Conservation (phyloP, 495 filamentous ascomycete species). For the Xylaria grammica region DNA sequence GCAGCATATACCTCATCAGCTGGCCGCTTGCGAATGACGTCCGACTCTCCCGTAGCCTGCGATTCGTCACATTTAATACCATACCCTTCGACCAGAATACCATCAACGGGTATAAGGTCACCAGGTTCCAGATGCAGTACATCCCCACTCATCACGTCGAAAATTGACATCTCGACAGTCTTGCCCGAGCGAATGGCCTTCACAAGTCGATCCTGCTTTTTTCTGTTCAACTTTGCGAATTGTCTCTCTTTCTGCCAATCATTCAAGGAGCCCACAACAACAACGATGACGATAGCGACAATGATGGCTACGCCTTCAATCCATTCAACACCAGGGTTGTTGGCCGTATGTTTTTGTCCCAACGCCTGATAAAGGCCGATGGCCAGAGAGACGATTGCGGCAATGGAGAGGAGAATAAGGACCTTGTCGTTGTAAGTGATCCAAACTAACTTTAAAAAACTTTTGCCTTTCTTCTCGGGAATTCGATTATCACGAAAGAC, state of each 20-base stretch:
- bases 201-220: slow-evolving; percentile 81
- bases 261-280: slow-evolving; percentile 74
- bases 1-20: slow-evolving; percentile 80
- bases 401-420: slow-evolving; percentile 73
- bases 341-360: slow-evolving; percentile 47
- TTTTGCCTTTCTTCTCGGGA: slow-evolving; percentile 75
- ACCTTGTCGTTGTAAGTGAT: slow-evolving; percentile 88
- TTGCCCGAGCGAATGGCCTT: slow-evolving; percentile 79
- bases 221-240: slow-evolving; percentile 77
- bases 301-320: slow-evolving; percentile 81
- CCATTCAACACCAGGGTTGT: slow-evolving; percentile 67
- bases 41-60: slow-evolving; percentile 84
- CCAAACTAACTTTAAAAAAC: slow-evolving; percentile 77
- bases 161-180: slow-evolving; percentile 71
- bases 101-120: slow-evolving; percentile 78
- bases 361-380: slow-evolving; percentile 74
- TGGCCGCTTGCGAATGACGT: slow-evolving; percentile 72
- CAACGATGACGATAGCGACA: slow-evolving; percentile 76
- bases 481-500: slow-evolving; percentile 74
- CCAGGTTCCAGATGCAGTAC: slow-evolving; percentile 76
- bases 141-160: slow-evolving; percentile 74
- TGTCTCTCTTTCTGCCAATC: slow-evolving; percentile 82
- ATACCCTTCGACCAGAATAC: slow-evolving; percentile 72
- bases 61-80: slow-evolving; percentile 83
- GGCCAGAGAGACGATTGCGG: slow-evolving; percentile 74